Evolutionary conservation across 306 rosid species (phyloP).

Genomic region (Pueraria montana): DNA sequence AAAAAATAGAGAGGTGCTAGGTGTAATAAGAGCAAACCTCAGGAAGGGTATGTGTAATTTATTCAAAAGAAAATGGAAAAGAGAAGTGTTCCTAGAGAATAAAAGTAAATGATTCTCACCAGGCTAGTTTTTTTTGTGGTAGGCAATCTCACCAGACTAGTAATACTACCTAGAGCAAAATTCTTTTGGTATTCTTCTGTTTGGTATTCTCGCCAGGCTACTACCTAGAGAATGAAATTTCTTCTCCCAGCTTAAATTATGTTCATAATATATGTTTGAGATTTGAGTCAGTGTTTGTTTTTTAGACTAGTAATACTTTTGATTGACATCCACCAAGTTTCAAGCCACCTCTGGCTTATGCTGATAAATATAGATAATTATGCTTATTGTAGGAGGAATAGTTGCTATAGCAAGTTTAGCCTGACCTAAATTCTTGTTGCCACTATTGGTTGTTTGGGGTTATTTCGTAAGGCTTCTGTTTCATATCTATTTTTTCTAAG

Average conservation of each 20-base stretch:
- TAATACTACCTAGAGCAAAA: too few relatives aligned
- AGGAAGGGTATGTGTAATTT: too few relatives aligned
- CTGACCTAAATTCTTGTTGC: constrained; percentile 5
- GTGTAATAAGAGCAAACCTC: too few relatives aligned
- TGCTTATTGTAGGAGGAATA: neutral
- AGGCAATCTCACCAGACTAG: too few relatives aligned
- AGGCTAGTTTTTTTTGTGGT: too few relatives aligned
- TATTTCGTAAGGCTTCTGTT: constrained; percentile 30
- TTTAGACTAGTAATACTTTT: neutral
- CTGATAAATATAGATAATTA: constrained; percentile 14
- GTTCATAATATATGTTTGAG: constrained; percentile 22
- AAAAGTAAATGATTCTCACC: constrained; percentile 6
- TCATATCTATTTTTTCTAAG: constrained; percentile 5
- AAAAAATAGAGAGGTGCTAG: too few relatives aligned
- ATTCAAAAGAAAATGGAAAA: constrained; percentile 7
- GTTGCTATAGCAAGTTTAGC: constrained; percentile 1
- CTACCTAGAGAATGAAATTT: constrained; percentile 10
- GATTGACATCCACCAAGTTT: constrained; percentile 15
- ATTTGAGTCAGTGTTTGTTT: neutral
- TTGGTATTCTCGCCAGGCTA: neutral
- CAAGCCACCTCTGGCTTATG: constrained; percentile 14
- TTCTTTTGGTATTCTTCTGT: too few relatives aligned
- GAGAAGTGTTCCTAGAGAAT: neutral
- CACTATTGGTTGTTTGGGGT: constrained; percentile 26
- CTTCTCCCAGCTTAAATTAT: constrained; percentile 4